Evolutionary conservation across 108 stramenopile genomes (phyloP).

Genomic region (Cyclotella choctawhatcheeana): DNA sequence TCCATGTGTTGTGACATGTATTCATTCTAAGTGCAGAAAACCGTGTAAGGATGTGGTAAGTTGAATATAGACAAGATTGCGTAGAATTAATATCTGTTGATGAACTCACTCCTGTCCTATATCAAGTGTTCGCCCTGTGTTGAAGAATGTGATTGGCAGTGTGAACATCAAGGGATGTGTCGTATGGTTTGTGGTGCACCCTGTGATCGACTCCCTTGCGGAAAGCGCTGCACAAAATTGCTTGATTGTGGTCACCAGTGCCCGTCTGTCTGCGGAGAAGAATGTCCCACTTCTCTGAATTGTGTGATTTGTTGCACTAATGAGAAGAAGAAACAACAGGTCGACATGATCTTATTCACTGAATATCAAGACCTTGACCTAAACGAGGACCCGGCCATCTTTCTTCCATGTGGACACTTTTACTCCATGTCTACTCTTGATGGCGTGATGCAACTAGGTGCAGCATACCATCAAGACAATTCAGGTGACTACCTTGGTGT

Average conservation of each 20-base stretch:
- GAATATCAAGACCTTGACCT: slow-evolving; percentile 46
- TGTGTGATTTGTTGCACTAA: slow-evolving; percentile 45
- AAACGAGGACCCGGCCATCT: slow-evolving; percentile 44
- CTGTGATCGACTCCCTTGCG: slow-evolving; percentile 49
- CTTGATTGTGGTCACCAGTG: slow-evolving; percentile 58
- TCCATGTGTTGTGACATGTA: slow-evolving; percentile 30
- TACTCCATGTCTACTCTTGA: slow-evolving; percentile 45
- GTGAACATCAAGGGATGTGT: slow-evolving; percentile 52
- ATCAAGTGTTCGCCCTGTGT: slow-evolving; percentile 56
- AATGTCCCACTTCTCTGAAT: slow-evolving; percentile 37
- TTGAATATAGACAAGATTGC: background rate
- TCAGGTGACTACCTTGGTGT: slow-evolving; percentile 18
- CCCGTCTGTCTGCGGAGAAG: slow-evolving; percentile 59
- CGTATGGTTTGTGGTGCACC: slow-evolving; percentile 58
- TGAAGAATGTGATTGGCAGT: slow-evolving; percentile 59
- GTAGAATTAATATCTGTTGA: background rate
- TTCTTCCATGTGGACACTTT: slow-evolving; percentile 55
- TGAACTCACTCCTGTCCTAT: background rate
- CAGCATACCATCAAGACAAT: slow-evolving; percentile 33
- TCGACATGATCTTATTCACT: slow-evolving; percentile 43
- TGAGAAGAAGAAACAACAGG: slow-evolving; percentile 12
- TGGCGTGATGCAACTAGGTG: slow-evolving; percentile 29
- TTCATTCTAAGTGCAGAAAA: slow-evolving; percentile 47
- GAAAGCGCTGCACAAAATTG: slow-evolving; percentile 48
- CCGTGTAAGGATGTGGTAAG: slow-evolving; percentile 25